Evolutionary conservation across 2,329 filamentous ascomycete species (phyloP).

Genomic region (Westerdykella ornata): DNA sequence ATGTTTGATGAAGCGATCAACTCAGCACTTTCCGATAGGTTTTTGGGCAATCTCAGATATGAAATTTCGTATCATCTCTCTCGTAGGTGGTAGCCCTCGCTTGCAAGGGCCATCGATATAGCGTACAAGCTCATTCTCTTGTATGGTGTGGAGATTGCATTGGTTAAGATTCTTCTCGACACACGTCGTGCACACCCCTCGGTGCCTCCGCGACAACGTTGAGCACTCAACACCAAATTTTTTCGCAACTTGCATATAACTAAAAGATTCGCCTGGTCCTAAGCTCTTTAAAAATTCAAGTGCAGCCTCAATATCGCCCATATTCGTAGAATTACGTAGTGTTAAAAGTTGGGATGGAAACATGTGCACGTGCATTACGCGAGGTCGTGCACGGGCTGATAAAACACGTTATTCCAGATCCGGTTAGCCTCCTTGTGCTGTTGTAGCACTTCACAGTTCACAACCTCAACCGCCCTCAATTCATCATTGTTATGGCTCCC

Average conservation of each 20-base stretch:
- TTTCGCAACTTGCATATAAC: not conserved
- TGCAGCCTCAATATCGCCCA: not conserved
- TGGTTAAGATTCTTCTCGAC: not conserved
- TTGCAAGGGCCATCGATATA: not conserved
- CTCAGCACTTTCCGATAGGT: constrained; percentile 9
- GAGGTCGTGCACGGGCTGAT: too few species aligned
- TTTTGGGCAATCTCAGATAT: not conserved
- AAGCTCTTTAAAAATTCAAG: not conserved
- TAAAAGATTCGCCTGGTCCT: not conserved
- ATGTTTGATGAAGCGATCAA: constrained; percentile 10
- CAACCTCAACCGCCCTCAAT: too few species aligned
- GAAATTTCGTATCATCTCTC: not conserved
- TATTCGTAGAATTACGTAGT: too few species aligned
- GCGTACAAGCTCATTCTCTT: not conserved
- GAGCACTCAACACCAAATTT: not conserved
- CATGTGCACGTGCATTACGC: too few species aligned
- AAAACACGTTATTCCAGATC: too few species aligned
- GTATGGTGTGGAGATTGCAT: not conserved
- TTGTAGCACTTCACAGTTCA: too few species aligned
- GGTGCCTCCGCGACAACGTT: not conserved
- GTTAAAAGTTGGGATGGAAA: too few species aligned
- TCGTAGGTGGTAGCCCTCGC: not conserved
- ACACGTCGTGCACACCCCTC: not conserved
- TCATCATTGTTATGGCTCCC: too few species aligned
- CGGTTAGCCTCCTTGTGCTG: too few species aligned